Conservation (phyloP, 345 rosid genomes). For the Conringia planisiliqua region DNA sequence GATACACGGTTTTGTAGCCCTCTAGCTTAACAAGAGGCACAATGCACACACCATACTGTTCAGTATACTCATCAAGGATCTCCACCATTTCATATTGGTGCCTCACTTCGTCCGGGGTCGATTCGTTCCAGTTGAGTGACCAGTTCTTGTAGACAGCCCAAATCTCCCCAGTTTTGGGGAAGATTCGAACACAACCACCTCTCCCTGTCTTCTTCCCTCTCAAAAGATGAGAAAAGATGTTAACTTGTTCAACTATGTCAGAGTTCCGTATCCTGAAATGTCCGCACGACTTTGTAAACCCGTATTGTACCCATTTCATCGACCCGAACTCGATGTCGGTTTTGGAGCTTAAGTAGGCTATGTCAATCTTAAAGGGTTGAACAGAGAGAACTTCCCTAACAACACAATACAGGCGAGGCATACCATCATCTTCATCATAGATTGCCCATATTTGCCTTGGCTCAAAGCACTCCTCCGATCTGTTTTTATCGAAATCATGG, state of each 20-base stretch:
- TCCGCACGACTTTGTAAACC: constrained; percentile 96
- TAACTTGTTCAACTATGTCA: constrained; percentile 83
- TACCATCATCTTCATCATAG: constrained; percentile 95
- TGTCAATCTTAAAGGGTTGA: constrained; percentile 80
- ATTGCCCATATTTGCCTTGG: constrained; percentile 97
- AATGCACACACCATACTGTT: constrained; percentile 85
- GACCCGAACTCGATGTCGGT: constrained; percentile 82
- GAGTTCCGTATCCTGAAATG: constrained; percentile 85
- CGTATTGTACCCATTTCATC: constrained; percentile 78
- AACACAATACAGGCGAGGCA: constrained; percentile 94
- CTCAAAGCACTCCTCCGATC: constrained; percentile 88
- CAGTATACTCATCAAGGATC: constrained; percentile 86
- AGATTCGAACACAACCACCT: constrained; percentile 97
- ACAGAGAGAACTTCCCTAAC: constrained; percentile 75
- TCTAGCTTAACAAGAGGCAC: constrained; percentile 66
- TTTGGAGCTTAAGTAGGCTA: constrained; percentile 89
- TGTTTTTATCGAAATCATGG: constrained; percentile 88
- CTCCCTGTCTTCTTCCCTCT: constrained; percentile 86
- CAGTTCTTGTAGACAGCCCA: constrained; percentile 96
- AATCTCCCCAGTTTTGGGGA: constrained; percentile 80
- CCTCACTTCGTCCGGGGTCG: constrained; percentile 78
- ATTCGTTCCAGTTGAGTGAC: constrained; percentile 78
- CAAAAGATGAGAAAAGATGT: constrained; percentile 88
- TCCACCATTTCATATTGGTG: constrained; percentile 98
- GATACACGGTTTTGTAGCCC: constrained; percentile 92